A percentile compares a stretch with the other conserved stretches of the same genome.
Evolutionary conservation across 345 rosid species (phyloP).

Genomic region (Raphanus raphanistrum): DNA sequence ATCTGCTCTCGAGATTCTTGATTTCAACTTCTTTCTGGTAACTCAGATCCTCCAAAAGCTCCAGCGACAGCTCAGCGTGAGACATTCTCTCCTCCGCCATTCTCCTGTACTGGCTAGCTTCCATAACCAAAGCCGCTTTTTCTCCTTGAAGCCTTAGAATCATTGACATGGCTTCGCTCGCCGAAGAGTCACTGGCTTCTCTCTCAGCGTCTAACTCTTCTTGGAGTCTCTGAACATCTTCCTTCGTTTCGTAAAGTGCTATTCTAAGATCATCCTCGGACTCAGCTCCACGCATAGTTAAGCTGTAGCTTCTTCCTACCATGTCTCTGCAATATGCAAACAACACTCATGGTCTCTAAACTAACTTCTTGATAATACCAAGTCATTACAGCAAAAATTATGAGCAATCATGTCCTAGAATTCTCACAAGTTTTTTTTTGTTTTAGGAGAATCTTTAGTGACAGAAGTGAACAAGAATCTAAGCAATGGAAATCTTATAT

Average conservation of each 20-base stretch:
- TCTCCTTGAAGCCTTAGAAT: slow-evolving; percentile 79
- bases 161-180: slow-evolving; percentile 78
- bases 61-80: slow-evolving; percentile 64
- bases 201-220: slow-evolving; percentile 72
- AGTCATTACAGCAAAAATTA: background rate
- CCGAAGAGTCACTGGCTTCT: slow-evolving; percentile 66
- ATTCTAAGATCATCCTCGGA: slow-evolving; percentile 42
- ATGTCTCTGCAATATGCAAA: slow-evolving; percentile 32
- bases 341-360: background rate
- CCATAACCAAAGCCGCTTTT: slow-evolving; percentile 67
- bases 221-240: slow-evolving; percentile 60
- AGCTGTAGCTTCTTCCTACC: slow-evolving; percentile 42
- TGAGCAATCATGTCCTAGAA: background rate
- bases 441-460: background rate
- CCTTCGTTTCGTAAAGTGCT: slow-evolving; percentile 57
- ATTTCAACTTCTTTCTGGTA: slow-evolving; percentile 74
- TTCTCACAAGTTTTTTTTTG: background rate
- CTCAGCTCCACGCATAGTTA: slow-evolving; percentile 34
- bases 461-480: slow-evolving; percentile 2
- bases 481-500: background rate
- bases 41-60: slow-evolving; percentile 56
- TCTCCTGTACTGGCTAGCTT: slow-evolving; percentile 83
- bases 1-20: slow-evolving; percentile 63
- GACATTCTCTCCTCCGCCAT: slow-evolving; percentile 70
- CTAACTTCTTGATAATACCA: background rate